These are phyloP conservation scores for Phalaenopsis equestris DNA, from an alignment of 106 monocot genomes.

Conservation along the genomic window DNA sequence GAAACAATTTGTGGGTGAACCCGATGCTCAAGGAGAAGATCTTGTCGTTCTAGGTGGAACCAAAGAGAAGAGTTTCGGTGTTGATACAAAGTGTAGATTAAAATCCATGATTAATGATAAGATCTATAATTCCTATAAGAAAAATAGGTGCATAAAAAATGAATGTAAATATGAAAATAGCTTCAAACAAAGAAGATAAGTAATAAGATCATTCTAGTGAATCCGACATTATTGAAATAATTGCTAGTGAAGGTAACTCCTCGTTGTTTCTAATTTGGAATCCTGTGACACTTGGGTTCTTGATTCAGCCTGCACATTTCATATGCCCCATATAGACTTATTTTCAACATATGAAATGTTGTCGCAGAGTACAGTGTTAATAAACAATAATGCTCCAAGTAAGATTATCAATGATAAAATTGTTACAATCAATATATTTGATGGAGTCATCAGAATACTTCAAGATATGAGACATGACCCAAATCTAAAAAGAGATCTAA, in stretches of 20 bases:
- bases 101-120: background rate
- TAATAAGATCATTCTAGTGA: background rate
- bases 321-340: slow-evolving; percentile 4
- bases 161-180: background rate
- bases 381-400: background rate
- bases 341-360: background rate
- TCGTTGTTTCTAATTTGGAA: background rate
- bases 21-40: background rate
- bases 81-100: background rate
- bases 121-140: background rate
- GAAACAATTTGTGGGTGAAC: background rate
- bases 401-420: background rate
- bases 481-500: too few species aligned
- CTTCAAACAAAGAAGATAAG: background rate
- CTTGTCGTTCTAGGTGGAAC: background rate
- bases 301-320: background rate
- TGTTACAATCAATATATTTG: too few species aligned
- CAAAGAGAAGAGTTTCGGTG: background rate
- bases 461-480: too few species aligned
- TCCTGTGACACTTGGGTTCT: background rate
- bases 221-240: background rate
- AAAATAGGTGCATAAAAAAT: background rate
- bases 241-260: background rate
- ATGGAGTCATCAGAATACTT: too few species aligned
- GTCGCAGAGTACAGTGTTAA: background rate